Percentiles rank a stretch among this genome's conserved stretches.
These are phyloP conservation scores for Aspergillus conjunctus DNA, from an alignment of 495 filamentous ascomycete species.

Conservation along the genomic window DNA sequence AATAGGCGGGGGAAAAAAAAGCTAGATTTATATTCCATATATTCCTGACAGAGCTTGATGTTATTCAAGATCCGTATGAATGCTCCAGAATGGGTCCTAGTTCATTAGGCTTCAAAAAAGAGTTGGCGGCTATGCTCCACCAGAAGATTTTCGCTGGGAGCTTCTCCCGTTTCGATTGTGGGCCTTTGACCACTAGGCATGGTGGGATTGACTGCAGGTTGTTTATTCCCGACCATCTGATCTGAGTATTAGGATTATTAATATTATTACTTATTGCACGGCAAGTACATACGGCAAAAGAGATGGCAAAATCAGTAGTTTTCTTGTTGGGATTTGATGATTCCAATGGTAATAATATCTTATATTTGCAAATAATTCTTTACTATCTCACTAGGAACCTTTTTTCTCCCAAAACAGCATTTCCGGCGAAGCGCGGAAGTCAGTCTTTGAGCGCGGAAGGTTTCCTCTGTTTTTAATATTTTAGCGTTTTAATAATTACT, in stretches of 20 bases:
- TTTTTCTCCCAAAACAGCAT: neutral
- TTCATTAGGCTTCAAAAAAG: constrained; percentile 16
- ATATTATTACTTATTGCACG: neutral
- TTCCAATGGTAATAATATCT: neutral
- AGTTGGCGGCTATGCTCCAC: constrained; percentile 29
- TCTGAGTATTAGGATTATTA: constrained; percentile 9
- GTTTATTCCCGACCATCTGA: constrained; percentile 31
- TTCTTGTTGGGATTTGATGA: neutral
- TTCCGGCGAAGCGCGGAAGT: constrained; percentile 14
- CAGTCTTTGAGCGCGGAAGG: constrained; percentile 17
- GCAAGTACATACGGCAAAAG: constrained; percentile 12
- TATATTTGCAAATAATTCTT: neutral
- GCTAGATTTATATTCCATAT: neutral
- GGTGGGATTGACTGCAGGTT: constrained; percentile 33
- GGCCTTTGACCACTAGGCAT: constrained; percentile 43
- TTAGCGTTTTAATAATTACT: neutral
- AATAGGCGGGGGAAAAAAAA: neutral
- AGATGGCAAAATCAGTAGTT: neutral
- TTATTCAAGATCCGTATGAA: no score
- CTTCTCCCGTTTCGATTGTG: constrained; percentile 55
- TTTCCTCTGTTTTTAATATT: constrained; percentile 6
- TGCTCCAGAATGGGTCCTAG: constrained; percentile 4
- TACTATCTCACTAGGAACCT: neutral
- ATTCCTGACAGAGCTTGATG: no score
- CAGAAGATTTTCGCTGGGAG: constrained; percentile 37